Percentiles rank a stretch among this genome's conserved stretches.
Evolutionary conservation across 371 early-diverging fungal genomes (phyloP).

Genomic region (Ecytonucleospora hepatopenaei): DNA sequence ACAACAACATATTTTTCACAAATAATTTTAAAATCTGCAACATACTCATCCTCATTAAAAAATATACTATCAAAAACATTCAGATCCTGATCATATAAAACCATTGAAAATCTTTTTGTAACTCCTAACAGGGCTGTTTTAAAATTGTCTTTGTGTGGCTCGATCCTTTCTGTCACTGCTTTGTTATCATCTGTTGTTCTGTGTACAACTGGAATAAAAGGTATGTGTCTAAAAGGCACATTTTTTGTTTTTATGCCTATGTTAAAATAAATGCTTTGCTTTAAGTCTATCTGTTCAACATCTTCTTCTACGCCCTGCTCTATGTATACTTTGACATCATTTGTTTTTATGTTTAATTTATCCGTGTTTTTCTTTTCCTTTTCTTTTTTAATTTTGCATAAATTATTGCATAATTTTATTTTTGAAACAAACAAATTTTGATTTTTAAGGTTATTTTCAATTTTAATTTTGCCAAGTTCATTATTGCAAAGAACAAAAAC

Average conservation of each 20-base stretch:
- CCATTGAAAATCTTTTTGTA: slow-evolving; percentile 13
- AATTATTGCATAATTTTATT: neutral
- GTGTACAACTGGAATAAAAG: slow-evolving; percentile 29
- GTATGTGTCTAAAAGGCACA: slow-evolving; percentile 9
- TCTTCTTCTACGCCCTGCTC: no score
- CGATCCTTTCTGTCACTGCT: slow-evolving; percentile 14
- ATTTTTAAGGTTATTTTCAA: no score
- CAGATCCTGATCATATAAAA: neutral
- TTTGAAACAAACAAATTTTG: no score
- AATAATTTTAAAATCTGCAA: slow-evolving; percentile 9
- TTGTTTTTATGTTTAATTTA: neutral
- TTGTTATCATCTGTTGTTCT: neutral
- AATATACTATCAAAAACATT: neutral
- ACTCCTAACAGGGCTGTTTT: slow-evolving; percentile 9
- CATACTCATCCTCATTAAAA: slow-evolving; percentile 19
- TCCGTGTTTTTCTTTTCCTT: neutral
- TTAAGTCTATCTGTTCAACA: no score
- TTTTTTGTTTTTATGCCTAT: neutral
- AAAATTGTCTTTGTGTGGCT: neutral
- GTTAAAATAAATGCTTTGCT: neutral
- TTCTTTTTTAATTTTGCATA: neutral
- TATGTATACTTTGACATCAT: no score
- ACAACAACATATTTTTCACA: slow-evolving; percentile 37
- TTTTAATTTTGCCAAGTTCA: neutral
- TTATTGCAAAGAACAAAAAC: neutral